phyloP scores from a whole-genome alignment of 2,329 filamentous ascomycete genomes.

The Alternaria hordeiaustralica region DNA sequence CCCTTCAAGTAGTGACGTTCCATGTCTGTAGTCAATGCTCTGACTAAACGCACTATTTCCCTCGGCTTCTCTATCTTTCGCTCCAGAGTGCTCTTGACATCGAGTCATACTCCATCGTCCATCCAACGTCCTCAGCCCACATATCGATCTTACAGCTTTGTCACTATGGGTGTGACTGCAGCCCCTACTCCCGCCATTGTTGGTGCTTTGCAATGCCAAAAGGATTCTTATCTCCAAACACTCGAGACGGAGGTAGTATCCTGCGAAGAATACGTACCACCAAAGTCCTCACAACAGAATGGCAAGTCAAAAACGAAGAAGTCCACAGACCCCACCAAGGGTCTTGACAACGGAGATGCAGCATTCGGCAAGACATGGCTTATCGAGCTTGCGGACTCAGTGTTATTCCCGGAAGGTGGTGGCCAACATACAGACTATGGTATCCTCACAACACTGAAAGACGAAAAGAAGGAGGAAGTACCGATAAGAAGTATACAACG shows the following conservation, averaged over 20 bases:
- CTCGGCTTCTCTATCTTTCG: conserved; percentile 18
- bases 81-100: conserved; percentile 1
- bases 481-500: conserved; percentile 40
- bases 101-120: conserved; percentile 6
- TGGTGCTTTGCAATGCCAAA: conserved; percentile 41
- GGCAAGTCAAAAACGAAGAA: conserved; percentile 39
- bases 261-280: conserved; percentile 36
- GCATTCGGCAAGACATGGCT: conserved; percentile 32
- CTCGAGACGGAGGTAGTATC: conserved; percentile 42
- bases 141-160: not conserved
- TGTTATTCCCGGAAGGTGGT: conserved; percentile 44
- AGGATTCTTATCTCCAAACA: conserved; percentile 39
- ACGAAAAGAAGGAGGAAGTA: conserved; percentile 22
- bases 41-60: conserved; percentile 21
- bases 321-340: conserved; percentile 31
- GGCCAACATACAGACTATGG: conserved; percentile 44
- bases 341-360: conserved; percentile 7
- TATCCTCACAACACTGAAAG: conserved; percentile 29
- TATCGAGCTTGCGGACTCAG: conserved; percentile 41
- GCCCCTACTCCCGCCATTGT: conserved; percentile 31
- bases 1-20: not conserved
- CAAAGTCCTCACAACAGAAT: conserved; percentile 19
- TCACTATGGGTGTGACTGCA: conserved; percentile 25
- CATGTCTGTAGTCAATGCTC: conserved; percentile 13
- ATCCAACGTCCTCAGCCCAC: not conserved